Evolutionary conservation across 768 basidiomycete species (phyloP).

Genomic region (Auriscalpium vulgare): DNA sequence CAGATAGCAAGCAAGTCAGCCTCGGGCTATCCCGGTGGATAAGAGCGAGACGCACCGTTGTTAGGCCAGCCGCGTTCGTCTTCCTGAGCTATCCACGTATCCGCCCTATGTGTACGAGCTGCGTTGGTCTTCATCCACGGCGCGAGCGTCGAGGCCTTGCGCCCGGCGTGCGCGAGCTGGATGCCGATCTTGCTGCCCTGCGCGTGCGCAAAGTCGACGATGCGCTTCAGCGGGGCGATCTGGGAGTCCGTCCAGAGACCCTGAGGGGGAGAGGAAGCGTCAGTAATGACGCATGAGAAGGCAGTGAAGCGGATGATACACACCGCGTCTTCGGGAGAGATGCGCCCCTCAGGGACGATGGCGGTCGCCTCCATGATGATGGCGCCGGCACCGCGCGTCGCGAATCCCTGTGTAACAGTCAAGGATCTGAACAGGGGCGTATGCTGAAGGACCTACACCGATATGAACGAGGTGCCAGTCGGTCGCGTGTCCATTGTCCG

Average conservation of each 20-base stretch:
- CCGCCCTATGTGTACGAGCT: slow-evolving; percentile 23
- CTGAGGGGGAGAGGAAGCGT: slow-evolving; percentile 18
- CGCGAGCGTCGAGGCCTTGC: slow-evolving; percentile 66
- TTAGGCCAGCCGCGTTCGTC: slow-evolving; percentile 7
- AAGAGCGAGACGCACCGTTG: slow-evolving; percentile 6
- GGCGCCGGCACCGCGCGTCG: slow-evolving; percentile 61
- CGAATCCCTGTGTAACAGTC: slow-evolving; percentile 37
- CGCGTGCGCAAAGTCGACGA: slow-evolving; percentile 66
- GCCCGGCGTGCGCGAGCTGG: slow-evolving; percentile 69
- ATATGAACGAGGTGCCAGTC: slow-evolving; percentile 82
- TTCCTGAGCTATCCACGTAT: slow-evolving; percentile 17
- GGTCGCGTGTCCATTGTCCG: slow-evolving; percentile 65
- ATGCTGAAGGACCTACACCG: slow-evolving; percentile 32
- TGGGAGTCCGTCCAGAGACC: slow-evolving; percentile 75
- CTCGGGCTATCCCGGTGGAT: background rate
- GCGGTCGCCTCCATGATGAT: slow-evolving; percentile 72
- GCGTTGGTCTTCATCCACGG: slow-evolving; percentile 51
- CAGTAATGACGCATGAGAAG: no score
- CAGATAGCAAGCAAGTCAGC: background rate
- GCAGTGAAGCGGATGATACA: slow-evolving; percentile 5
- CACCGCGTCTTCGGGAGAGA: slow-evolving; percentile 69
- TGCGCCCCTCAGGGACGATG: slow-evolving; percentile 67
- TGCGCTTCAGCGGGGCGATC: slow-evolving; percentile 56
- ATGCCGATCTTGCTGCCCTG: slow-evolving; percentile 69
- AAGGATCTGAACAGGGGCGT: background rate